Percentiles rank a stretch among this genome's conserved stretches.
Evolutionary conservation across 345 rosid genomes (phyloP).

Genomic region (Ceriops tagal): DNA sequence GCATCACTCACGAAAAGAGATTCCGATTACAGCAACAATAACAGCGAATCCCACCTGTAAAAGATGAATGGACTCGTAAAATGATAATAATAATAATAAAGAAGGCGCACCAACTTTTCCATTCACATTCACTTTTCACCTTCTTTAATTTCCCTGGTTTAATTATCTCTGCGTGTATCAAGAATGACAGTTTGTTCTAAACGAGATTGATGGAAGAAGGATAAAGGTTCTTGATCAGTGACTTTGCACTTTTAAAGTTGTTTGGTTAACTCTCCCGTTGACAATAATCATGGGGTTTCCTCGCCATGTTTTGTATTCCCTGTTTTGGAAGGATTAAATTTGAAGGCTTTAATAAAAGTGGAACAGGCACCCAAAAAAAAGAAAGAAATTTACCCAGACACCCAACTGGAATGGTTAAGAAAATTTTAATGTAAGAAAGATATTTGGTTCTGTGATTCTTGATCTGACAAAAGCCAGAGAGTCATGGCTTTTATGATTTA

Average conservation of each 20-base stretch:
- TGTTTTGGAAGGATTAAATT: too few species aligned
- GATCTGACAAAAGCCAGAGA: not conserved
- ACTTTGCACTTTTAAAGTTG: not conserved
- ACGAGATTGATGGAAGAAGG: too few species aligned
- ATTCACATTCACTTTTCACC: too few species aligned
- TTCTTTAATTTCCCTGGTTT: not conserved
- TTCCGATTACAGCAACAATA: not conserved
- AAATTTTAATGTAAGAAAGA: not conserved
- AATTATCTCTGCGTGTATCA: not conserved
- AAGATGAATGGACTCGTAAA: not conserved
- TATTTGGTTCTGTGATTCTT: not conserved
- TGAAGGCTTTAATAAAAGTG: too few species aligned
- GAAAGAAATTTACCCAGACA: not conserved
- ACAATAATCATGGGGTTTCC: too few species aligned
- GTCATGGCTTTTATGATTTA: not conserved
- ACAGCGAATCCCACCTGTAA: conserved; percentile 4
- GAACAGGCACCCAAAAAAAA: too few species aligned
- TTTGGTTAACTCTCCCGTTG: not conserved
- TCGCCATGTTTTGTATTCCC: too few species aligned
- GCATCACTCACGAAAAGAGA: not conserved
- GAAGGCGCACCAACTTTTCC: not conserved
- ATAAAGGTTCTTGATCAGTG: too few species aligned
- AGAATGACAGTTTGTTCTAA: not conserved
- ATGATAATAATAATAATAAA: not conserved
- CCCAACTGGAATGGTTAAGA: not conserved